Evolutionary conservation across 306 rosid species (phyloP), one percentile per base, ranked within the genome.

Genomic region (Prunus salicina): DNA sequence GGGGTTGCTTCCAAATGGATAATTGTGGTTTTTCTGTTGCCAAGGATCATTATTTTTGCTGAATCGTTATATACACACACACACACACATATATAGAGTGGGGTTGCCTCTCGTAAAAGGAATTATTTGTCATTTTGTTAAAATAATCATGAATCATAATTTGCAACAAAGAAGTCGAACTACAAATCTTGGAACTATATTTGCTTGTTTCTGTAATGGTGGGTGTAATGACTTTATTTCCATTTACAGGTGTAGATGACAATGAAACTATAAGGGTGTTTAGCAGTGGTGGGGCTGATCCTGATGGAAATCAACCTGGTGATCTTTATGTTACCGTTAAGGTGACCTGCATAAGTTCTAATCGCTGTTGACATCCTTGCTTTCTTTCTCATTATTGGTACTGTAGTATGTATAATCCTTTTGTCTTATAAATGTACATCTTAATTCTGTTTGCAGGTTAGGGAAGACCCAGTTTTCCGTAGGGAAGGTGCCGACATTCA

Each of bases 401-500:
- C 4, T 32, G 62, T 41, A 15, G n/a, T 41, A 65, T 56, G 28
- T 52, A 6, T 22, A 7, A 16, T 16, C 19, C 25, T 9, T 69
- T 34, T 60, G 34, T 25, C 19, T 32, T 38, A 62, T 34, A 41
- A n/a, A 24, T 52, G 25, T 28, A 41, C 47, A 32, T 57, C 63
- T 58, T 20, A 38, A 45, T 32, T 52, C 52, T 78, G 61, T 60
- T 55, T 55, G 58, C 85, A 93, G 97, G 93, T 93, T 69, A 83
- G 89, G 30, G 93, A 93, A 84, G 98, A 93, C 79, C 97, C 98
- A 51, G 91, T 93, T 78, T 91, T 93, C 81, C 90, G 88, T 18
- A 84, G 98, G 79, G 98, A 93, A 76, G 93, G 96, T 69, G 79
- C 97, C 49, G 88, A 91, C 89, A 93, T 91, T 84, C 97, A 91